phyloP scores from a whole-genome alignment of 2,329 filamentous ascomycete genomes.

The Colletotrichum sp. region DNA sequence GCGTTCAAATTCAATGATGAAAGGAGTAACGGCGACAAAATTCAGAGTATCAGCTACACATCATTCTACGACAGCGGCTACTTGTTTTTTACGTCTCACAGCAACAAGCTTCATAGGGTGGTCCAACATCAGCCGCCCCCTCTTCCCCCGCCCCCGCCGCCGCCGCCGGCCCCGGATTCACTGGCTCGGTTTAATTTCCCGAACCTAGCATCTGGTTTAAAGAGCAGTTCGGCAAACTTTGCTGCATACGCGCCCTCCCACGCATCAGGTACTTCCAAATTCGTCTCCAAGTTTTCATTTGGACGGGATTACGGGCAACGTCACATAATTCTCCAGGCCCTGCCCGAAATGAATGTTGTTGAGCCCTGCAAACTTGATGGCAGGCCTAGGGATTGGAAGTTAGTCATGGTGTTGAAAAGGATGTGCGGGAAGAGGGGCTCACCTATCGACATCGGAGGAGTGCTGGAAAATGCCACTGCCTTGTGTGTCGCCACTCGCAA shows the following conservation, averaged over 20 bases:
- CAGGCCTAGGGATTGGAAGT: constrained; percentile 52
- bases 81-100: background rate
- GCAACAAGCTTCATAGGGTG: background rate
- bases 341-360: constrained; percentile 61
- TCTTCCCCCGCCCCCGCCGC: background rate
- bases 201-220: background rate
- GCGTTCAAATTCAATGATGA: background rate
- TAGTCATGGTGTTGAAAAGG: constrained; percentile 34
- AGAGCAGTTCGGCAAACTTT: background rate
- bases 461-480: constrained; percentile 63
- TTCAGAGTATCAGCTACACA: background rate
- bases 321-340: constrained; percentile 54
- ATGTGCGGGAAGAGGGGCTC: constrained; percentile 27
- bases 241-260: background rate
- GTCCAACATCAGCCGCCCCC: background rate
- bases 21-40: background rate
- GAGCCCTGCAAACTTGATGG: constrained; percentile 40
- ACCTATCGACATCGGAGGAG: constrained; percentile 52
- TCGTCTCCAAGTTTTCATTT: background rate
- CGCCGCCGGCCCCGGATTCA: background rate
- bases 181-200: background rate
- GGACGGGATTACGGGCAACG: constrained; percentile 54
- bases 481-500: constrained; percentile 62
- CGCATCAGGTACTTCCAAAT: too few relatives aligned
- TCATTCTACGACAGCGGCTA: background rate